Percentiles rank a stretch among this genome's conserved stretches.
Conservation (phyloP, 192 early-diverging fungal species). For the Diversispora epigaea region DNA sequence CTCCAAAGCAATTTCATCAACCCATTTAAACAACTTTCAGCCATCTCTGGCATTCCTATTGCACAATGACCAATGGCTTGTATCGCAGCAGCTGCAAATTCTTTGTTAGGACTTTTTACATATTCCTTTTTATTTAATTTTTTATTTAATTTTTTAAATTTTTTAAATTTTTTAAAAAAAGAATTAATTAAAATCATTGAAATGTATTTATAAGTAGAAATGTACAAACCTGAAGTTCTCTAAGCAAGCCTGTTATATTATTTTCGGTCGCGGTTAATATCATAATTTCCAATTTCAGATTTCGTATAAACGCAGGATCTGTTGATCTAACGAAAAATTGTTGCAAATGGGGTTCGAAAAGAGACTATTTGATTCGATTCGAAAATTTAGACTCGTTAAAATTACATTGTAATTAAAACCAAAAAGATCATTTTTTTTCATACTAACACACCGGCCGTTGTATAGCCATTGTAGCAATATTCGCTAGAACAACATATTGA, state of each 20-base stretch:
- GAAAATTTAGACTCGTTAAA: background rate
- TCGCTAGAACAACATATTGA: conserved; percentile 73
- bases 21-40: conserved; percentile 53
- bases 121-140: conserved; percentile 53
- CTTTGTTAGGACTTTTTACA: conserved; percentile 62
- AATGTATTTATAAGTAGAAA: no score
- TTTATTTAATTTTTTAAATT: background rate
- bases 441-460: conserved; percentile 52
- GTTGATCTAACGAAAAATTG: conserved; percentile 80
- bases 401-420: background rate
- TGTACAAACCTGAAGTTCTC: conserved; percentile 66
- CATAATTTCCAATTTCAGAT: conserved; percentile 85
- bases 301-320: conserved; percentile 76
- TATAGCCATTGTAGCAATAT: conserved; percentile 72
- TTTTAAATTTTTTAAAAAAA: background rate
- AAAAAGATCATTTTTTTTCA: background rate
- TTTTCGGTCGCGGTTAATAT: conserved; percentile 62
- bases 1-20: conserved; percentile 59
- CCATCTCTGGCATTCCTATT: conserved; percentile 54
- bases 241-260: conserved; percentile 68
- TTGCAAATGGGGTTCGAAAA: conserved; percentile 70
- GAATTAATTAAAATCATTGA: no score
- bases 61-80: conserved; percentile 63
- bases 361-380: conserved; percentile 37
- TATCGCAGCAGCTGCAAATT: conserved; percentile 65